phyloP scores from a whole-genome alignment of 129 eudicot species.

The Mikania micrantha region DNA sequence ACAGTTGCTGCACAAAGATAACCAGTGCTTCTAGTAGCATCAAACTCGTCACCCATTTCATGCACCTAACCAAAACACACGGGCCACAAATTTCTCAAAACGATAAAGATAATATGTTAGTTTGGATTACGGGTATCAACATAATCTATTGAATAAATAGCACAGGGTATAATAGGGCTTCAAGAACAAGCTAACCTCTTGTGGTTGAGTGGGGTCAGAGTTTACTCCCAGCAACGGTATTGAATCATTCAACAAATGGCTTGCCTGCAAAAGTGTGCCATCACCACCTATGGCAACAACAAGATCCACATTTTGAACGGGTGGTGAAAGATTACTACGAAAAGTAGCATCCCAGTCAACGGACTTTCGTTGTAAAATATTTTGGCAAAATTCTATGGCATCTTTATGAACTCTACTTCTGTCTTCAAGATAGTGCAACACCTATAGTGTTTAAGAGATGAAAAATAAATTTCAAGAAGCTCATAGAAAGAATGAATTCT shows the following conservation, averaged over 20 bases:
- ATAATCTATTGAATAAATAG: not conserved
- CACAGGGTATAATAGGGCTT: not conserved
- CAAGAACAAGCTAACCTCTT: slow-evolving; percentile 50
- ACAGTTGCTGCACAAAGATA: slow-evolving; percentile 88
- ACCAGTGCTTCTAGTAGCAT: slow-evolving; percentile 93
- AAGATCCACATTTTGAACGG: slow-evolving; percentile 74
- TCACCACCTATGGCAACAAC: slow-evolving; percentile 87
- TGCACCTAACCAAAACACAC: slow-evolving; percentile 45
- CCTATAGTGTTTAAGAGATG: slow-evolving; percentile 32
- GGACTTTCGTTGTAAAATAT: slow-evolving; percentile 48
- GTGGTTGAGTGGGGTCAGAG: slow-evolving; percentile 82
- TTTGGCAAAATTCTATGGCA: slow-evolving; percentile 62
- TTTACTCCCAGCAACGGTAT: slow-evolving; percentile 83
- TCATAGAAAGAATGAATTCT: not conserved
- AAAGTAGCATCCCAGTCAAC: slow-evolving; percentile 60
- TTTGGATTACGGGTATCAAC: not conserved
- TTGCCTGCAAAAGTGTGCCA: slow-evolving; percentile 85
- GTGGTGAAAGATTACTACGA: slow-evolving; percentile 44
- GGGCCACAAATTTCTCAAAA: slow-evolving; percentile 1
- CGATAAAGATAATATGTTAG: not conserved
- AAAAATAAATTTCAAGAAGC: not conserved
- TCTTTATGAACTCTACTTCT: slow-evolving; percentile 67
- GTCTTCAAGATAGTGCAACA: slow-evolving; percentile 41
- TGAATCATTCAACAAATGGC: slow-evolving; percentile 73
- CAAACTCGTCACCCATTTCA: slow-evolving; percentile 59